Evolutionary conservation across 306 rosid species (phyloP).

Genomic region (Crotalaria pallida): DNA sequence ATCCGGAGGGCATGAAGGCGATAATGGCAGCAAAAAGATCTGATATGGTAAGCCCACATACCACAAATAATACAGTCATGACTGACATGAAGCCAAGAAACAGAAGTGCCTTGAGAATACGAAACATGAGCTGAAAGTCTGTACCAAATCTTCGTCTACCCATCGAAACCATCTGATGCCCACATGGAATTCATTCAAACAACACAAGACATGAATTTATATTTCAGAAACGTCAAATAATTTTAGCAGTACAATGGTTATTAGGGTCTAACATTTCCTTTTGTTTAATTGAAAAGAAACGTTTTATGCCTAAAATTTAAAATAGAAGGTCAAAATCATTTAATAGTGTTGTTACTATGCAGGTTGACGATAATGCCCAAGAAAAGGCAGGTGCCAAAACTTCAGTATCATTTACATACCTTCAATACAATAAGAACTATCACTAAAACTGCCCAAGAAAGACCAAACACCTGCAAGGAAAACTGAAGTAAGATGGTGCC

Average conservation of each 20-base stretch:
- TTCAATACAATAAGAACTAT: slow-evolving; percentile 67
- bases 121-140: slow-evolving; percentile 87
- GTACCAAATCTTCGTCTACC: slow-evolving; percentile 86
- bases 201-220: neutral
- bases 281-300: neutral
- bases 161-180: slow-evolving; percentile 80
- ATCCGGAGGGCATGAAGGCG: slow-evolving; percentile 92
- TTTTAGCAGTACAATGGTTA: neutral
- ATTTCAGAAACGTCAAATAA: neutral
- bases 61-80: slow-evolving; percentile 81
- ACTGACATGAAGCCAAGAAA: slow-evolving; percentile 89
- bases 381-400: no score
- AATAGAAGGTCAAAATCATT: neutral
- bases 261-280: neutral
- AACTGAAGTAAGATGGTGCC: slow-evolving; percentile 20
- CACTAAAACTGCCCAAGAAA: slow-evolving; percentile 79
- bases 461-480: slow-evolving; percentile 62
- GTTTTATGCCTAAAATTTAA: neutral
- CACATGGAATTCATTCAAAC: slow-evolving; percentile 17
- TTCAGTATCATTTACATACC: slow-evolving; percentile 52
- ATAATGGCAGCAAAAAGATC: slow-evolving; percentile 83
- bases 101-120: slow-evolving; percentile 86
- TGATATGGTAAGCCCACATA: slow-evolving; percentile 73
- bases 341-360: no score
- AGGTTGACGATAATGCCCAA: no score